These are phyloP conservation scores for Penicillium odoratum DNA, from an alignment of 495 filamentous ascomycete genomes.

Conservation along the genomic window DNA sequence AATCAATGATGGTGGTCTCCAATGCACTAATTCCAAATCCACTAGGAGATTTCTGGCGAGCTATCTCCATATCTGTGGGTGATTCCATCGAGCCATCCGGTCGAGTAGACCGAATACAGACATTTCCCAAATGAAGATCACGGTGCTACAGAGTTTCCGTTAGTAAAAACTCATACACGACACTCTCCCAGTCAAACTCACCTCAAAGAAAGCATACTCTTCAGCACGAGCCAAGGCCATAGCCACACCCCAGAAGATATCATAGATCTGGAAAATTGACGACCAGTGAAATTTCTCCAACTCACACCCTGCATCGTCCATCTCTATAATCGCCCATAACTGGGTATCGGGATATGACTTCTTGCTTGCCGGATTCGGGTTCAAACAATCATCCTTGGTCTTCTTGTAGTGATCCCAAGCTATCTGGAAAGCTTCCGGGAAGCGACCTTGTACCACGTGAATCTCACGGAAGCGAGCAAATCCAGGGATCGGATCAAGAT, in stretches of 20 bases:
- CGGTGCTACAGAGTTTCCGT: constrained; percentile 56
- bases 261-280: constrained; percentile 66
- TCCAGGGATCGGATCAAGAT: constrained; percentile 76
- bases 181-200: constrained; percentile 22
- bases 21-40: constrained; percentile 68
- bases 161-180: not conserved
- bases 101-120: constrained; percentile 65
- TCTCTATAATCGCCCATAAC: constrained; percentile 78
- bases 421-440: constrained; percentile 59
- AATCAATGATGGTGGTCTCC: constrained; percentile 84
- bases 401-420: constrained; percentile 66
- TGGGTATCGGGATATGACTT: constrained; percentile 63
- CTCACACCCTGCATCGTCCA: constrained; percentile 81
- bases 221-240: constrained; percentile 78
- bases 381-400: constrained; percentile 57
- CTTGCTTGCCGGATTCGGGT: constrained; percentile 64
- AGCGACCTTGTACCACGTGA: constrained; percentile 69
- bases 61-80: constrained; percentile 33
- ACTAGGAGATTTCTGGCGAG: constrained; percentile 30
- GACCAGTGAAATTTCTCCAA: constrained; percentile 62
- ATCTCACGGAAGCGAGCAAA: constrained; percentile 87
- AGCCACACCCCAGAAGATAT: constrained; percentile 80
- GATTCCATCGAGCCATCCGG: constrained; percentile 35
- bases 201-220: constrained; percentile 71
- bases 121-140: constrained; percentile 84